phyloP scores from a whole-genome alignment of 164 flowering plant species.

The Cinnamomum chago region DNA sequence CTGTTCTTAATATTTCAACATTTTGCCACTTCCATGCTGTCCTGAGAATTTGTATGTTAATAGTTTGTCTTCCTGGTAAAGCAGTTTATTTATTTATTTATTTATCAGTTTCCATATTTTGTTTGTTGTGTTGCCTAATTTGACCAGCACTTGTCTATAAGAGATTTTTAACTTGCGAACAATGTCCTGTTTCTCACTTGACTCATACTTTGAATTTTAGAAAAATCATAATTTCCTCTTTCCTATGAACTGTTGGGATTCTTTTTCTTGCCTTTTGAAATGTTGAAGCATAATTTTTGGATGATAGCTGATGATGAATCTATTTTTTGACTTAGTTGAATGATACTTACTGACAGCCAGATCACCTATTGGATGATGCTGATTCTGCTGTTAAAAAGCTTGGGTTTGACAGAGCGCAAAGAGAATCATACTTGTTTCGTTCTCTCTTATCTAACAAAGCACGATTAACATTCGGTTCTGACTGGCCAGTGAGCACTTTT shows the following conservation, averaged over 20 bases:
- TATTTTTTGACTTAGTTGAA: conserved; percentile 2
- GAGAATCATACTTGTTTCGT: conserved; percentile 62
- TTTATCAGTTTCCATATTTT: neutral
- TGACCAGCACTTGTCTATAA: neutral
- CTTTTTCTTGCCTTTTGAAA: neutral
- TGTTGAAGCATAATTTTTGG: neutral
- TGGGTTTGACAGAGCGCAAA: conserved; percentile 66
- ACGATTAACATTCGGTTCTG: conserved; percentile 86
- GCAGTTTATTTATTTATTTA: too few relatives aligned
- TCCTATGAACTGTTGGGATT: neutral
- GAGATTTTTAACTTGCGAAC: neutral
- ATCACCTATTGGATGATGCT: conserved; percentile 86
- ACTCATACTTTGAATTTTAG: neutral
- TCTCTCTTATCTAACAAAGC: conserved; percentile 62
- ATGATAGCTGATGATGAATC: neutral
- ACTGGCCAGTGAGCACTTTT: conserved; percentile 80
- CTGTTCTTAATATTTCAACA: neutral
- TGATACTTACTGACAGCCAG: conserved; percentile 58
- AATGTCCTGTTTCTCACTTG: neutral
- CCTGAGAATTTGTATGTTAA: neutral
- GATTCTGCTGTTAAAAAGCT: conserved; percentile 63
- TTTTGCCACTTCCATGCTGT: too few relatives aligned
- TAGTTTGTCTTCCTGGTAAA: neutral
- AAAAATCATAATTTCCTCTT: too few relatives aligned
- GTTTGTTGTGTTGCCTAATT: neutral